Conservation (phyloP, 2,329 filamentous ascomycete species). For the Microdochium bolleyi region DNA sequence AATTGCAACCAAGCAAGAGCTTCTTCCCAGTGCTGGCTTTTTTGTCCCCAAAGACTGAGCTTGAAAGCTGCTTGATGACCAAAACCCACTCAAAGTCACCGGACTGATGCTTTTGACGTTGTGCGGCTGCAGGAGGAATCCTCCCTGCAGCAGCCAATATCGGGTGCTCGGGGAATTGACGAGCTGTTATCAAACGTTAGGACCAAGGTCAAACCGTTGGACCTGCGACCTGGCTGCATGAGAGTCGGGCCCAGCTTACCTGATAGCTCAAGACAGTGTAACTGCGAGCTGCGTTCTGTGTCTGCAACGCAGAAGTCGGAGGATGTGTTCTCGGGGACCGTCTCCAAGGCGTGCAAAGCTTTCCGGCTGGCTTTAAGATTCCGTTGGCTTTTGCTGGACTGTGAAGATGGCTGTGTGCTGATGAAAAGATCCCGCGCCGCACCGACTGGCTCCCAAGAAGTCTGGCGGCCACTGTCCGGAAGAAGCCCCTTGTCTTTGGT, state of each 20-base stretch:
- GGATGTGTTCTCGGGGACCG: slow-evolving; percentile 18
- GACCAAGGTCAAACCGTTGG: neutral
- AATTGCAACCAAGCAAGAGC: slow-evolving; percentile 44
- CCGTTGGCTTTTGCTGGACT: slow-evolving; percentile 10
- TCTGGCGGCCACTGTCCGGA: neutral
- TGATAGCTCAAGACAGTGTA: slow-evolving; percentile 13
- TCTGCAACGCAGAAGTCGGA: slow-evolving; percentile 5
- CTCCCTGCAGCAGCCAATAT: slow-evolving; percentile 16
- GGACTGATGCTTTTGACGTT: slow-evolving; percentile 19
- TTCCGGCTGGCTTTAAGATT: slow-evolving; percentile 13
- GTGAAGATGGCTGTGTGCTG: slow-evolving; percentile 1
- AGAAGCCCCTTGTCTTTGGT: neutral
- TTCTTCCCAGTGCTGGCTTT: slow-evolving; percentile 9
- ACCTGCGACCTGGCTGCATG: no score
- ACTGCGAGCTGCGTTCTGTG: slow-evolving; percentile 7
- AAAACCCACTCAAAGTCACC: slow-evolving; percentile 21
- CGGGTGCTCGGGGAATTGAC: slow-evolving; percentile 16
- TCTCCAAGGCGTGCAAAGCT: slow-evolving; percentile 19
- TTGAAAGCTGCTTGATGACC: slow-evolving; percentile 2
- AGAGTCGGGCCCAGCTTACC: slow-evolving; percentile 9
- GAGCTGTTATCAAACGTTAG: slow-evolving; percentile 7
- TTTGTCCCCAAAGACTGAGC: no score
- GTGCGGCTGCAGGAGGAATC: slow-evolving; percentile 16
- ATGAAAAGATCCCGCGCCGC: neutral
- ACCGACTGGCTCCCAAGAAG: neutral